phyloP scores from a whole-genome alignment of 805 yeast species.

The Ogataea corticis region DNA sequence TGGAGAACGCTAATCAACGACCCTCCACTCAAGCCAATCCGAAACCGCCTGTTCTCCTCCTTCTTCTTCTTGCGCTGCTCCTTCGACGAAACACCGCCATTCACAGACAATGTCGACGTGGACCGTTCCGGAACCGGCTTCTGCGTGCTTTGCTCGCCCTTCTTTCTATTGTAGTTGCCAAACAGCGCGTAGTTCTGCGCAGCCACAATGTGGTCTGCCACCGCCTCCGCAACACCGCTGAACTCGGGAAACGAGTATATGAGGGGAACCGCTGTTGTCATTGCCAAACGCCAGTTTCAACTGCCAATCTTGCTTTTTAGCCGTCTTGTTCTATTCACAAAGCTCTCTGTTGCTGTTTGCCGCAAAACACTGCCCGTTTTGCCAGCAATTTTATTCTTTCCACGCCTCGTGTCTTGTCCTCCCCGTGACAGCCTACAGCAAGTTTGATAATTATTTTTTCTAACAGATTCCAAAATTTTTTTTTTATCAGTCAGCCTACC shows the following conservation, averaged over 20 bases:
- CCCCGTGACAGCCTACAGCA: constrained; percentile 8
- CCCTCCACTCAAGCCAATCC: constrained; percentile 92
- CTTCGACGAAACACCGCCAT: constrained; percentile 20
- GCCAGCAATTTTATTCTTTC: background rate
- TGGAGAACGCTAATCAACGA: constrained; percentile 82
- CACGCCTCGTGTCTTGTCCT: background rate
- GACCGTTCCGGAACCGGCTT: constrained; percentile 12
- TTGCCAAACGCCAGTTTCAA: constrained; percentile 26
- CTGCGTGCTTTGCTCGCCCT: constrained; percentile 2
- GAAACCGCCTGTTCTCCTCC: constrained; percentile 70
- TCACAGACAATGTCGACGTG: constrained; percentile 14
- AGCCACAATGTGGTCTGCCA: constrained; percentile 88
- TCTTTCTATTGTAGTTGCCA: constrained; percentile 28
- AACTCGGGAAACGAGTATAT: constrained; percentile 91
- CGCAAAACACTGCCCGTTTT: background rate
- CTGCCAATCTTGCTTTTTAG: background rate
- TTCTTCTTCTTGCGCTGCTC: constrained; percentile 47
- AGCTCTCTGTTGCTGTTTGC: no score
- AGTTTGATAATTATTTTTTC: constrained; percentile 9
- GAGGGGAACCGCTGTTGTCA: constrained; percentile 94
- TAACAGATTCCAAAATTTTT: constrained; percentile 4
- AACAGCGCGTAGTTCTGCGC: constrained; percentile 77
- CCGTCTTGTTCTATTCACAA: background rate
- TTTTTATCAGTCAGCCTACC: background rate
- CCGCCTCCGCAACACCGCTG: constrained; percentile 91